Conservation (phyloP, 495 filamentous ascomycete species). For the Staphylotrichum tortipilum region DNA sequence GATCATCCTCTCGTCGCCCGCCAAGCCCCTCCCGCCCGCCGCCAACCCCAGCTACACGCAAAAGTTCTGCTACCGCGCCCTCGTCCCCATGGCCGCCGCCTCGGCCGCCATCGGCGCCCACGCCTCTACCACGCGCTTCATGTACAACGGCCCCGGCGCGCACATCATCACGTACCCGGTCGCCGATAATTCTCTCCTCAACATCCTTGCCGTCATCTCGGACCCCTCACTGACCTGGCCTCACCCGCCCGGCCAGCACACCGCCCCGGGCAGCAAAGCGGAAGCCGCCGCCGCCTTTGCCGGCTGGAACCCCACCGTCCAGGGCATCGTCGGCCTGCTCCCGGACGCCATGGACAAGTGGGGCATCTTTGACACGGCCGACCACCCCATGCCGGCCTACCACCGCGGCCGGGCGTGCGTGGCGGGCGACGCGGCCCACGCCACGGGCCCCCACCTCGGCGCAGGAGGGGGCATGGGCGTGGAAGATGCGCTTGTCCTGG, state of each 20-base stretch:
- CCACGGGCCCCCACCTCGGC: slow-evolving; percentile 41
- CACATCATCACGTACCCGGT: slow-evolving; percentile 37
- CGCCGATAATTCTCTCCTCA: slow-evolving; percentile 27
- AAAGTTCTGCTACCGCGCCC: slow-evolving; percentile 37
- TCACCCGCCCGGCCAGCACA: slow-evolving; percentile 18
- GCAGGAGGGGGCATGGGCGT: slow-evolving; percentile 48
- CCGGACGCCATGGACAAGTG: slow-evolving; percentile 43
- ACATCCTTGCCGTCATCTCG: slow-evolving; percentile 32
- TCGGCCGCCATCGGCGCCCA: slow-evolving; percentile 19
- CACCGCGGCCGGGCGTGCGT: slow-evolving; percentile 32
- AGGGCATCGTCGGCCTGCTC: slow-evolving; percentile 34
- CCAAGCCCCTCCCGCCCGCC: slow-evolving; percentile 18
- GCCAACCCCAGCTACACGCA: slow-evolving; percentile 27
- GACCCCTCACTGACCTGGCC: slow-evolving; percentile 29
- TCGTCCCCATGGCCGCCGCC: slow-evolving; percentile 33
- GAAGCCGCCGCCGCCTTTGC: slow-evolving; percentile 28
- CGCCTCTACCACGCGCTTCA: slow-evolving; percentile 25
- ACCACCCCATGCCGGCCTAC: slow-evolving; percentile 37
- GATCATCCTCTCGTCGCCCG: slow-evolving; percentile 21
- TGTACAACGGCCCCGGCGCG: slow-evolving; percentile 35
- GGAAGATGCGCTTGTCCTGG: slow-evolving; percentile 44
- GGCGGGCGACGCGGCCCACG: slow-evolving; percentile 40
- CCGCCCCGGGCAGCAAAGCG: slow-evolving; percentile 18
- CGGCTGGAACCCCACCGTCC: slow-evolving; percentile 31
- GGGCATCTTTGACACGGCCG: slow-evolving; percentile 46